Percentiles rank a stretch among this genome's conserved stretches.
Evolutionary conservation across 805 yeast genomes (phyloP).

Genomic region (Brettanomyces nanus): DNA sequence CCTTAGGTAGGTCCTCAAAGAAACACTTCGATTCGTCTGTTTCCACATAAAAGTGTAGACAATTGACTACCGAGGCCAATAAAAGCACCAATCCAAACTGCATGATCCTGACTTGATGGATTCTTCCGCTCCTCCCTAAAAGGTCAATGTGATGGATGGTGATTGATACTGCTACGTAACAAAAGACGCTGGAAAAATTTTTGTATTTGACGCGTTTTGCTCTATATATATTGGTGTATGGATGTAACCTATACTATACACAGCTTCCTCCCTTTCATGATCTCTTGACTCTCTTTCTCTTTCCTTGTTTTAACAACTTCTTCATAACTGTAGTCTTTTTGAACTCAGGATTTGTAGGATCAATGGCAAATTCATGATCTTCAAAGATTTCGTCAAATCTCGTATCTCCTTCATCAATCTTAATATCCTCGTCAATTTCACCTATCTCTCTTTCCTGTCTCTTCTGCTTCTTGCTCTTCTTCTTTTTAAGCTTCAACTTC

Average conservation of each 20-base stretch:
- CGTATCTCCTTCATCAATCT: slow-evolving; percentile 70
- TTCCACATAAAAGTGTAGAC: slow-evolving; percentile 70
- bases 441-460: not conserved
- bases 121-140: too few relatives aligned
- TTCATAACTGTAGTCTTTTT: slow-evolving; percentile 85
- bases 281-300: slow-evolving; percentile 17
- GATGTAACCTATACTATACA: too few relatives aligned
- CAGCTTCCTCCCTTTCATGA: too few relatives aligned
- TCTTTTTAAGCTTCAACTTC: slow-evolving; percentile 31
- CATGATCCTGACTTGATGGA: not conserved
- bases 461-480: slow-evolving; percentile 3
- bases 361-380: slow-evolving; percentile 87
- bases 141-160: too few relatives aligned
- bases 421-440: slow-evolving; percentile 29
- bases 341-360: slow-evolving; percentile 86
- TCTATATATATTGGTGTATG: too few relatives aligned
- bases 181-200: too few relatives aligned
- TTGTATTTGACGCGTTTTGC: too few relatives aligned
- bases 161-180: too few relatives aligned
- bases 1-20: slow-evolving; percentile 68
- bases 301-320: slow-evolving; percentile 66
- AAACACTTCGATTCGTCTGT: slow-evolving; percentile 78
- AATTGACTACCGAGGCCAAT: slow-evolving; percentile 24
- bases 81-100: not conserved
- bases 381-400: slow-evolving; percentile 81